Evolutionary conservation across 495 filamentous ascomycete genomes (phyloP).

Genomic region (Penicillium herquei): DNA sequence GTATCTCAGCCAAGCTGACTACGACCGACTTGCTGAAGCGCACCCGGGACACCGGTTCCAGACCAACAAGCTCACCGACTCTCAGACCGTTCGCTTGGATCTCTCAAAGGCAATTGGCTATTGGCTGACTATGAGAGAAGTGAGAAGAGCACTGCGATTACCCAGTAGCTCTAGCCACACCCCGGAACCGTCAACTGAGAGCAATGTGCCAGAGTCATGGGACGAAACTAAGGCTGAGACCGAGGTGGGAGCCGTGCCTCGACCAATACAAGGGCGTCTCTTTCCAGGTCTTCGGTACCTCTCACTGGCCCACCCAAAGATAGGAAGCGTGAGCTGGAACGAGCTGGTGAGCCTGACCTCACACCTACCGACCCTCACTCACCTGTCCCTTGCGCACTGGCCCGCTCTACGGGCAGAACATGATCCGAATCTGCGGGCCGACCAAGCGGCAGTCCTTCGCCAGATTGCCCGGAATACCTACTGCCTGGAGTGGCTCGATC

Average conservation of each 20-base stretch:
- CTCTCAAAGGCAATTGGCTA: slow-evolving; percentile 59
- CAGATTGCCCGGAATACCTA: slow-evolving; percentile 65
- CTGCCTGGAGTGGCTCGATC: slow-evolving; percentile 73
- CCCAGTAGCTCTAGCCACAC: slow-evolving; percentile 1
- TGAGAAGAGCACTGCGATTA: slow-evolving; percentile 30
- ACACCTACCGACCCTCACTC: slow-evolving; percentile 64
- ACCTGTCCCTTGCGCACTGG: slow-evolving; percentile 79
- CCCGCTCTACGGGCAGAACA: slow-evolving; percentile 61
- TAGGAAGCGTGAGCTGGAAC: slow-evolving; percentile 58
- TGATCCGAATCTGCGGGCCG: slow-evolving; percentile 61
- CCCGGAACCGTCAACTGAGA: slow-evolving; percentile 5
- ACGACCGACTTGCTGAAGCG: slow-evolving; percentile 13
- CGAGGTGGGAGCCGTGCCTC: slow-evolving; percentile 32
- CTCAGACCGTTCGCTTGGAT: slow-evolving; percentile 61
- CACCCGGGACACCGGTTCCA: too few relatives aligned
- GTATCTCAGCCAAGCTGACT: slow-evolving; percentile 16
- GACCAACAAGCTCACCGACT: slow-evolving; percentile 16
- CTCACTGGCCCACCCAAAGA: slow-evolving; percentile 48
- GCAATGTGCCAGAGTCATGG: slow-evolving; percentile 36
- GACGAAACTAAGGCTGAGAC: slow-evolving; percentile 20
- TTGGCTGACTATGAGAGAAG: slow-evolving; percentile 57
- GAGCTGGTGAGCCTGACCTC: slow-evolving; percentile 61
- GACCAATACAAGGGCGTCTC: slow-evolving; percentile 41
- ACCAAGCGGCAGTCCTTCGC: slow-evolving; percentile 67
- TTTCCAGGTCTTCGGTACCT: slow-evolving; percentile 52